Evolutionary conservation across 1,139 yeast species (phyloP).

Genomic region (Suhomyces kunorum): DNA sequence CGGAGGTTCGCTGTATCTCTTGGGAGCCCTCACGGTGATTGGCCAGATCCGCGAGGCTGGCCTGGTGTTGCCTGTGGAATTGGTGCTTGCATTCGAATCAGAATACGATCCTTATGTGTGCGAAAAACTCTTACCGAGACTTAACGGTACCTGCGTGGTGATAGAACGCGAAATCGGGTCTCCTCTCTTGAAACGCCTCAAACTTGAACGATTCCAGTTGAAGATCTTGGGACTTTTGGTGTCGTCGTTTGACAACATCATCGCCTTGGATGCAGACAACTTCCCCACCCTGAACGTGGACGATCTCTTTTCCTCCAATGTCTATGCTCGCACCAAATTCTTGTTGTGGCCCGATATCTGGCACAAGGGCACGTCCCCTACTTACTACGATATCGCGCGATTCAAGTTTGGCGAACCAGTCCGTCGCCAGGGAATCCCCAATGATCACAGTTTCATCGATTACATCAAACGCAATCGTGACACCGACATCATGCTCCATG

Average conservation of each 20-base stretch:
- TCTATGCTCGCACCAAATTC: constrained; percentile 18
- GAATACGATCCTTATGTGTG: constrained; percentile 25
- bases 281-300: constrained; percentile 26
- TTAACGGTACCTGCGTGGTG: constrained; percentile 30
- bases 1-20: constrained; percentile 22
- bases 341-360: constrained; percentile 29
- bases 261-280: constrained; percentile 27
- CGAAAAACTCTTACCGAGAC: constrained; percentile 18
- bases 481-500: constrained; percentile 30
- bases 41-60: constrained; percentile 24
- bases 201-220: constrained; percentile 22
- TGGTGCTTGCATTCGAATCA: constrained; percentile 18
- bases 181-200: constrained; percentile 16
- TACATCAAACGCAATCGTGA: constrained; percentile 20
- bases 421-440: constrained; percentile 20
- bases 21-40: constrained; percentile 23
- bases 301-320: constrained; percentile 16
- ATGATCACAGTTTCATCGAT: constrained; percentile 18
- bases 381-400: constrained; percentile 22
- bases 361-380: constrained; percentile 24
- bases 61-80: constrained; percentile 21
- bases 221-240: constrained; percentile 24
- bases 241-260: constrained; percentile 24
- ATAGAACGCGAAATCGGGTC: constrained; percentile 40
- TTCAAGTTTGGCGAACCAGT: constrained; percentile 21